These are phyloP conservation scores for Neonectria coccinea DNA, from an alignment of 2,329 filamentous ascomycete species.

Conservation along the genomic window DNA sequence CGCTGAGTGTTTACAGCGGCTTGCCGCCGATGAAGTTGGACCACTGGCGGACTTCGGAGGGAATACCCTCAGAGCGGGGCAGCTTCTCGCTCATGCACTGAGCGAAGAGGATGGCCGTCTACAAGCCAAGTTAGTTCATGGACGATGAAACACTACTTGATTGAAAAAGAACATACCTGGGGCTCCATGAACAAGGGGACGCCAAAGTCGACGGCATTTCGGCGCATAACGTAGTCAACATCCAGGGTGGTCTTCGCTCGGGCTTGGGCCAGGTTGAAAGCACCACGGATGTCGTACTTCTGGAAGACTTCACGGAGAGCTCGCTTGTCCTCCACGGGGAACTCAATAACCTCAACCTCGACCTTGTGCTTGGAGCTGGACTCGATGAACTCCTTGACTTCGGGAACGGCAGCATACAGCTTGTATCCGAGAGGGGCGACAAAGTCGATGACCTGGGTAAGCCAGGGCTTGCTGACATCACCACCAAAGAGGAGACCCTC, in stretches of 20 bases:
- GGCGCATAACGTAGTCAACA: conserved; percentile 97
- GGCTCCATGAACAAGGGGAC: conserved; percentile 99
- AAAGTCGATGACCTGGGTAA: conserved; percentile 86
- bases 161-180: conserved; percentile 73
- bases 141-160: neutral
- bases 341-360: conserved; percentile 90
- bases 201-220: conserved; percentile 98
- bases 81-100: conserved; percentile 98
- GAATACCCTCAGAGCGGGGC: conserved; percentile 87
- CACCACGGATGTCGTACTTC: conserved; percentile 95
- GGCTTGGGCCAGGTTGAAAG: conserved; percentile 91
- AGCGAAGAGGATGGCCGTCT: conserved; percentile 96
- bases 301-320: conserved; percentile 94
- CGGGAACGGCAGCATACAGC: conserved; percentile 84
- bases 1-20: conserved; percentile 69
- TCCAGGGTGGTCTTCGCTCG: conserved; percentile 87
- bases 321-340: conserved; percentile 96
- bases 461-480: conserved; percentile 76
- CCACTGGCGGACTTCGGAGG: conserved; percentile 92
- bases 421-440: conserved; percentile 93
- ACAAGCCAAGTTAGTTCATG: conserved; percentile 45
- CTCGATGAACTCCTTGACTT: conserved; percentile 88
- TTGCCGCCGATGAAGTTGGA: conserved; percentile 93
- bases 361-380: conserved; percentile 73
- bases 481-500: conserved; percentile 96